A percentile compares a stretch with the other conserved stretches of the same genome.
These are phyloP conservation scores for Penicillium pancosmium DNA, from an alignment of 495 filamentous ascomycete species.

Conservation along the genomic window DNA sequence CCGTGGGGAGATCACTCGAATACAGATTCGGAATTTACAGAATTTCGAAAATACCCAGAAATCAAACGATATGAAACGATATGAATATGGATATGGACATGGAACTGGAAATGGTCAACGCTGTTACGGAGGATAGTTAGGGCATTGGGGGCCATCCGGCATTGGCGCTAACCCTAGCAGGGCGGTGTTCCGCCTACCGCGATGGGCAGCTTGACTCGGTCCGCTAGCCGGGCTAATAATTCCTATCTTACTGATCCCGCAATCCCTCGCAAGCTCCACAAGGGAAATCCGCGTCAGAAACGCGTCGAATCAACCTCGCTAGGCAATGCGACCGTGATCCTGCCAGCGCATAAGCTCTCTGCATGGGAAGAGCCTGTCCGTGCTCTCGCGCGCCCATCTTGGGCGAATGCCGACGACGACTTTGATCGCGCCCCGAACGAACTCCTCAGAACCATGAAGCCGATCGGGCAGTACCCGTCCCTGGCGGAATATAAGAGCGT, in stretches of 20 bases:
- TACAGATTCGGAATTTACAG: too few relatives aligned
- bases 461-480: conserved; percentile 32
- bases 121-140: conserved; percentile 12
- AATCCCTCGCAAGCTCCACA: conserved; percentile 17
- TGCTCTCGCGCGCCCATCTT: conserved; percentile 17
- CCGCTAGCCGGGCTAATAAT: conserved; percentile 16
- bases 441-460: conserved; percentile 24
- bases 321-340: conserved; percentile 14
- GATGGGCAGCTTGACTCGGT: conserved; percentile 25
- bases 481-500: conserved; percentile 26
- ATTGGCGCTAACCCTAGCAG: conserved; percentile 32
- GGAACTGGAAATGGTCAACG: too few relatives aligned
- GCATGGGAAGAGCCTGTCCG: conserved; percentile 16
- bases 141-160: conserved; percentile 3
- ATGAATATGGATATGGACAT: too few relatives aligned
- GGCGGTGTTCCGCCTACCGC: conserved; percentile 26
- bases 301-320: conserved; percentile 11
- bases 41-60: too few relatives aligned
- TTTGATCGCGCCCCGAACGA: conserved; percentile 14
- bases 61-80: too few relatives aligned
- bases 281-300: conserved; percentile 19
- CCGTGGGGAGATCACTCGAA: too few relatives aligned
- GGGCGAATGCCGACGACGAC: conserved; percentile 12
- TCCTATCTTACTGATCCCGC: conserved; percentile 20
- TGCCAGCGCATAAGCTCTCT: conserved; percentile 10